Conservation (phyloP, 2,329 filamentous ascomycete genomes). For the Fusarium sublunatum region DNA sequence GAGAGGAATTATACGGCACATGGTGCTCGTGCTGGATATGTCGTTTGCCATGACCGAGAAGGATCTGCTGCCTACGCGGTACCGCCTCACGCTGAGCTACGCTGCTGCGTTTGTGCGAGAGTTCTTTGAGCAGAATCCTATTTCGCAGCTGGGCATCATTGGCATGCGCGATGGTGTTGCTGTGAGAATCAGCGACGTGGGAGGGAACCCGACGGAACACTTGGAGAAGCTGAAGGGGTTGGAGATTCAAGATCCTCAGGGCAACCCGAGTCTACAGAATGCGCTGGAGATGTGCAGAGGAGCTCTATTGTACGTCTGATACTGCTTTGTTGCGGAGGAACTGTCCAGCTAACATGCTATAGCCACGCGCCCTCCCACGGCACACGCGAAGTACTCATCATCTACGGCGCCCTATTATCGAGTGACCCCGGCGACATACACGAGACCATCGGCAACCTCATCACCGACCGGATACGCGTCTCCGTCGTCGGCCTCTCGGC, state of each 20-base stretch:
- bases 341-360: slow-evolving; percentile 5
- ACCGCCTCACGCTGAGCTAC: slow-evolving; percentile 83
- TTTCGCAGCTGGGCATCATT: slow-evolving; percentile 91
- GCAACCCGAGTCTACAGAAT: slow-evolving; percentile 88
- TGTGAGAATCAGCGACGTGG: slow-evolving; percentile 86
- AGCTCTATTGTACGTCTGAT: slow-evolving; percentile 74
- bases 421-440: slow-evolving; percentile 96
- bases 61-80: slow-evolving; percentile 89
- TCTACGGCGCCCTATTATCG: slow-evolving; percentile 90
- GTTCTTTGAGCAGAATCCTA: slow-evolving; percentile 98
- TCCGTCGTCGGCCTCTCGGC: slow-evolving; percentile 91
- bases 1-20: slow-evolving; percentile 95
- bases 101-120: slow-evolving; percentile 89
- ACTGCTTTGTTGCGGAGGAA: not conserved
- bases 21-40: slow-evolving; percentile 91
- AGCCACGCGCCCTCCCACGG: slow-evolving; percentile 93
- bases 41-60: slow-evolving; percentile 95
- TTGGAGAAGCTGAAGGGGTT: slow-evolving; percentile 78
- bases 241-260: slow-evolving; percentile 74
- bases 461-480: slow-evolving; percentile 86
- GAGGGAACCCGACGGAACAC: slow-evolving; percentile 91
- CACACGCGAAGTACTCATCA: slow-evolving; percentile 89
- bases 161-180: slow-evolving; percentile 95
- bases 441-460: slow-evolving; percentile 82
- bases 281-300: slow-evolving; percentile 95